phyloP scores from a whole-genome alignment of 1,284 basidiomycete species.

The Ganoderma meredithae region DNA sequence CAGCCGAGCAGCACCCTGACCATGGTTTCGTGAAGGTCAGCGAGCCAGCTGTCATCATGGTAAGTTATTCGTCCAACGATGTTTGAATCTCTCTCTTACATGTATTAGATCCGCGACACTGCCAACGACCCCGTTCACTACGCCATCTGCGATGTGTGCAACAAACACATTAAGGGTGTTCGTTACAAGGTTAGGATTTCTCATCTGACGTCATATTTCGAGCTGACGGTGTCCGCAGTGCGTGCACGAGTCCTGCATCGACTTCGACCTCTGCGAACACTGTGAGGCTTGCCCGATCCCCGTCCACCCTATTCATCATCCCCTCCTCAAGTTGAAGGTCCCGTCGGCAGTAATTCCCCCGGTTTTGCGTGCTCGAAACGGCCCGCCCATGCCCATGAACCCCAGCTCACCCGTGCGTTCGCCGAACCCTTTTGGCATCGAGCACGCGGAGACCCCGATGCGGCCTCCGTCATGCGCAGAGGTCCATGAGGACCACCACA shows the following conservation, averaged over 20 bases:
- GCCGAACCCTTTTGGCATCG: not conserved
- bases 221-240: slow-evolving; percentile 57
- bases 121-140: slow-evolving; percentile 28
- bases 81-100: not conserved
- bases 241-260: slow-evolving; percentile 80
- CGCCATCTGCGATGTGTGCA: slow-evolving; percentile 54
- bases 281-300: slow-evolving; percentile 86
- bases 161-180: slow-evolving; percentile 60
- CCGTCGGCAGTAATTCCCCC: slow-evolving; percentile 57
- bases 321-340: slow-evolving; percentile 81
- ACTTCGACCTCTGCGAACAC: slow-evolving; percentile 84
- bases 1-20: slow-evolving; percentile 73
- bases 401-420: slow-evolving; percentile 4
- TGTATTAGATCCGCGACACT: slow-evolving; percentile 30
- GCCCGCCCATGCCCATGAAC: slow-evolving; percentile 4
- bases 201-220: slow-evolving; percentile 11
- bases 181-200: slow-evolving; percentile 69
- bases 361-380: not conserved
- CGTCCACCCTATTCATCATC: slow-evolving; percentile 78
- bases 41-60: slow-evolving; percentile 64
- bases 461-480: not conserved
- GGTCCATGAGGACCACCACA: not conserved
- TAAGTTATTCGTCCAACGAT: slow-evolving; percentile 40
- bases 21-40: slow-evolving; percentile 80
- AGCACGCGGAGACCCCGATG: not conserved